These are phyloP conservation scores for Colletotrichum lini DNA, from an alignment of 2,329 filamentous ascomycete genomes.

Conservation along the genomic window DNA sequence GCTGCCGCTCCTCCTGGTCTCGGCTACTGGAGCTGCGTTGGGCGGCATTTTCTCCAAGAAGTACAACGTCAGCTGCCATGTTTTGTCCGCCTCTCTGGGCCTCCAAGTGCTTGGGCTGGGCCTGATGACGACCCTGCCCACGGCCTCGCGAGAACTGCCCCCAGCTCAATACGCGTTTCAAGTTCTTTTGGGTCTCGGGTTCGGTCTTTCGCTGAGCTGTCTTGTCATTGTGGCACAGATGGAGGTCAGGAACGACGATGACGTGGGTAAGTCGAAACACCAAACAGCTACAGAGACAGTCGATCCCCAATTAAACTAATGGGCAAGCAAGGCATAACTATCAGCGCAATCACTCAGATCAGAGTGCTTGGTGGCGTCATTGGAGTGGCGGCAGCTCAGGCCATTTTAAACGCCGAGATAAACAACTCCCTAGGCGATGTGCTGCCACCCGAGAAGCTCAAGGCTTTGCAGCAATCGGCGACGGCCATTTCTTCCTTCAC, in stretches of 20 bases:
- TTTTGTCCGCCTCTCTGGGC: slow-evolving; percentile 45
- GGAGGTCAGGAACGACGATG: slow-evolving; percentile 30
- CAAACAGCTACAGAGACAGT: background rate
- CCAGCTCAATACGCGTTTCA: slow-evolving; percentile 52
- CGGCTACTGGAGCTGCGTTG: slow-evolving; percentile 5
- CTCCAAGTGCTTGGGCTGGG: slow-evolving; percentile 55
- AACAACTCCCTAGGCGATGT: background rate
- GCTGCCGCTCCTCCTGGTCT: slow-evolving; percentile 48
- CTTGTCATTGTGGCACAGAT: slow-evolving; percentile 35
- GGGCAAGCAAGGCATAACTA: slow-evolving; percentile 20
- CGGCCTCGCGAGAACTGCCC: background rate
- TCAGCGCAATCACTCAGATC: slow-evolving; percentile 56
- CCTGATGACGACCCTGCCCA: slow-evolving; percentile 47
- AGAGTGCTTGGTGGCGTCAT: slow-evolving; percentile 56
- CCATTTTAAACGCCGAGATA: background rate
- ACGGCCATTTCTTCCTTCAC: background rate
- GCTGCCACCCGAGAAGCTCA: background rate
- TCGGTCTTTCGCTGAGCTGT: slow-evolving; percentile 52
- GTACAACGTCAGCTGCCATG: slow-evolving; percentile 6
- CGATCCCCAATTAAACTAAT: background rate
- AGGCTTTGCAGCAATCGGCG: background rate
- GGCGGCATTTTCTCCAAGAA: slow-evolving; percentile 4
- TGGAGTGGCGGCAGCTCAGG: slow-evolving; percentile 6
- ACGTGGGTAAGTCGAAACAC: slow-evolving; percentile 47
- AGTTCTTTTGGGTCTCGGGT: slow-evolving; percentile 55